Evolutionary conservation across 2,329 filamentous ascomycete genomes (phyloP), one percentile per base, ranked within the genome.

Genomic region (Fusarium albosuccineum): DNA sequence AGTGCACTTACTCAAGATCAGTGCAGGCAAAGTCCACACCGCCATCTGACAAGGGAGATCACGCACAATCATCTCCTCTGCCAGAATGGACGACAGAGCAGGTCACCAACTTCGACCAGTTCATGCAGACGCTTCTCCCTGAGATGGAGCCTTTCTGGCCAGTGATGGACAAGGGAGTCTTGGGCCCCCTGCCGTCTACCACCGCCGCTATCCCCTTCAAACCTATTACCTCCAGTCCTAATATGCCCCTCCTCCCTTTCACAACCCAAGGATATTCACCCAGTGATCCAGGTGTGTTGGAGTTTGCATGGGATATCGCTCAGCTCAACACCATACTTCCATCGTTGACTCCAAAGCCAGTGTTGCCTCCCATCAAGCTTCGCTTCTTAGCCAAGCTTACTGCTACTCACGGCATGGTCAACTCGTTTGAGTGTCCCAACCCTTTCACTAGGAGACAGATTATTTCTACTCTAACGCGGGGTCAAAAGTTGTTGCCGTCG

Each of bases 341-440:
- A 11, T 27, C 40, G 3, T 49, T 42, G 17, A 13, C 39, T 14
- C 34, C 54, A 26, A 17, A 34, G 16, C 13, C 44, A 30, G 14
- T 9, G 22, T 16, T 36, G 27, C 44, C 29, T 6, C 37, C 8
- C 11, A 22, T 60, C 29, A n/a, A 16, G 1, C 27, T 62, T 6
- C 44, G 40, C 4, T 65, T 65, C 52, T 34, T 65, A 4, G 50
- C 45, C 13, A 42, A 46, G 8, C 9, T 60, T 16, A 64, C 62
- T 10, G 36, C 60, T 0, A 64, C 62, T 1, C 45, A 59, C 13
- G 62, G 62, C 9, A 48, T 65, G 27, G 50, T 46, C 10, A 64
- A 36, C 33, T 65, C 62, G 0, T 65, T 65, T 3, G 51, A 64
- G 9, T 41, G 33, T 6, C 39, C 26, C 0, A 46, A 34, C 10